Conservation (phyloP, 2,329 filamentous ascomycete genomes). For the Diaporthe citri region DNA sequence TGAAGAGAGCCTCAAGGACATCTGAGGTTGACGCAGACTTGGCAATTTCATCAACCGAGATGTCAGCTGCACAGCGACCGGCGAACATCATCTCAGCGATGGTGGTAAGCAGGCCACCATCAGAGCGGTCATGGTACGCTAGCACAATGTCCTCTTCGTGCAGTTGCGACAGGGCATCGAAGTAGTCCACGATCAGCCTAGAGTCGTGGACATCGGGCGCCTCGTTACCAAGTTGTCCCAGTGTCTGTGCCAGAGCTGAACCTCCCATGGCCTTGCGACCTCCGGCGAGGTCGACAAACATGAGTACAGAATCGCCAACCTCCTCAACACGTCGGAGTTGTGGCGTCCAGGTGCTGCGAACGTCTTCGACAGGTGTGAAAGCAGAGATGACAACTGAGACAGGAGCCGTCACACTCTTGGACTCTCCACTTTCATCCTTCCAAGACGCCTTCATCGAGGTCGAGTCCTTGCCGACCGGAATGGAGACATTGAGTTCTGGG, state of each 20-base stretch:
- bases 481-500: constrained; percentile 88
- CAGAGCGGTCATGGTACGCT: constrained; percentile 94
- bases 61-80: constrained; percentile 87
- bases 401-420: constrained; percentile 91
- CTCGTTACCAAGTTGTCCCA: constrained; percentile 86
- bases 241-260: constrained; percentile 90
- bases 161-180: constrained; percentile 81
- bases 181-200: constrained; percentile 87
- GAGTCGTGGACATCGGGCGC: constrained; percentile 88
- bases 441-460: constrained; percentile 99
- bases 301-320: constrained; percentile 87
- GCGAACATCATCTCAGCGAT: constrained; percentile 99
- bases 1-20: constrained; percentile 87
- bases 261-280: constrained; percentile 88
- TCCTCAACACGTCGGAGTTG: constrained; percentile 86
- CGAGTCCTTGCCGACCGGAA: constrained; percentile 97
- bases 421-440: constrained; percentile 77
- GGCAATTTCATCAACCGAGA: constrained; percentile 82
- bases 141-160: constrained; percentile 76
- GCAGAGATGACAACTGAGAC: constrained; percentile 92
- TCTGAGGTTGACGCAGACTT: constrained; percentile 72
- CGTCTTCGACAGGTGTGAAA: constrained; percentile 86
- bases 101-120: constrained; percentile 92
- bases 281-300: constrained; percentile 90
- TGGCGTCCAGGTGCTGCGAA: constrained; percentile 93